A percentile compares a stretch with the other conserved stretches of the same genome.
Evolutionary conservation across 345 rosid genomes (phyloP).

Genomic region (Punica granatum): DNA sequence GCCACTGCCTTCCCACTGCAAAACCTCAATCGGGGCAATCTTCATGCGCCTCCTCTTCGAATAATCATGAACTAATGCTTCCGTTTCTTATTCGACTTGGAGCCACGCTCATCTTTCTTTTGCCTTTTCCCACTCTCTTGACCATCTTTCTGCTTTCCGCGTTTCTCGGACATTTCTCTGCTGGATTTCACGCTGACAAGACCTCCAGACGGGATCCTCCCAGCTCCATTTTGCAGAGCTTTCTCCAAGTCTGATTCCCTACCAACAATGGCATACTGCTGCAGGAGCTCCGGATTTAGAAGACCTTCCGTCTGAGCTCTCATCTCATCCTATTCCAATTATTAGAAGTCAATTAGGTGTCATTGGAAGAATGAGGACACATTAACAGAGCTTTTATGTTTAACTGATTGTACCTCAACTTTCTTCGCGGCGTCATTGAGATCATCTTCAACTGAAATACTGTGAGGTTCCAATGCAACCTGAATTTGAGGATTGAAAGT

Average conservation of each 20-base stretch:
- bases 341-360: neutral
- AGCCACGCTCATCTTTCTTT: constrained; percentile 32
- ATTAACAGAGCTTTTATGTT: neutral
- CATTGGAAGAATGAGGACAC: neutral
- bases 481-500: constrained; percentile 24
- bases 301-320: constrained; percentile 43
- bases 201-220: constrained; percentile 50
- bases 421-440: constrained; percentile 73
- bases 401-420: constrained; percentile 53
- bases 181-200: constrained; percentile 58
- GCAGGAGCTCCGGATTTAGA: constrained; percentile 56
- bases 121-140: constrained; percentile 45
- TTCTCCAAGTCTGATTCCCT: constrained; percentile 55
- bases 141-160: constrained; percentile 32
- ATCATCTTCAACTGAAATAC: constrained; percentile 76
- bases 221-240: constrained; percentile 49
- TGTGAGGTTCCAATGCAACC: constrained; percentile 69
- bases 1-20: neutral
- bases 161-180: constrained; percentile 28
- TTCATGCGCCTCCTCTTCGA: neutral
- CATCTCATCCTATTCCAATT: constrained; percentile 51
- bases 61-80: constrained; percentile 12
- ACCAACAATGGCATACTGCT: constrained; percentile 55
- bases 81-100: constrained; percentile 50
- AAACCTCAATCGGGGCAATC: neutral